phyloP scores from a whole-genome alignment of 768 basidiomycete species.

The Phaeolepiota aurea region DNA sequence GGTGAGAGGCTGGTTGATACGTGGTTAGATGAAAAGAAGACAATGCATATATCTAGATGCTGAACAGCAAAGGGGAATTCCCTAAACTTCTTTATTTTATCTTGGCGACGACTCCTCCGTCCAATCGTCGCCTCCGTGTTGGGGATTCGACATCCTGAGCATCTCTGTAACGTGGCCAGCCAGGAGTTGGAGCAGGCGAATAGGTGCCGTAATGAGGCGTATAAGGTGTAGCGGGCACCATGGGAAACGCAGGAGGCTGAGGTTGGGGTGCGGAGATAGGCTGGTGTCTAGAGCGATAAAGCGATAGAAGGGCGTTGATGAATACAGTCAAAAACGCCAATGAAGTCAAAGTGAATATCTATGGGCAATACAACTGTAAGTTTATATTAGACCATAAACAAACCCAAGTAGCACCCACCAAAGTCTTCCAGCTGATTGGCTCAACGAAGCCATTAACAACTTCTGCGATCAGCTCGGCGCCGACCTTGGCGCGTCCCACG shows the following conservation, averaged over 20 bases:
- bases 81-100: conserved; percentile 32
- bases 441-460: conserved; percentile 96
- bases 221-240: conserved; percentile 29
- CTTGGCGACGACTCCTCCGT: conserved; percentile 46
- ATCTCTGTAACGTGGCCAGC: conserved; percentile 31
- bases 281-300: conserved; percentile 65
- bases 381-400: background rate
- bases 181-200: conserved; percentile 39
- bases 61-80: conserved; percentile 2
- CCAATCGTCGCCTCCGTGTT: conserved; percentile 45
- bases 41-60: background rate
- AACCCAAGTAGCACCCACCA: conserved; percentile 46
- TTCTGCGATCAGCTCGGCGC: conserved; percentile 92
- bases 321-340: conserved; percentile 71
- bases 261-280: conserved; percentile 25
- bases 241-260: conserved; percentile 31
- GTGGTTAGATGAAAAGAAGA: background rate
- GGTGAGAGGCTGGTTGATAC: background rate
- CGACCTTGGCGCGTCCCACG: conserved; percentile 82
- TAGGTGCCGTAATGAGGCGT: conserved; percentile 39
- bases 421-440: conserved; percentile 94
- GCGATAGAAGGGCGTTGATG: conserved; percentile 70
- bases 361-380: conserved; percentile 7
- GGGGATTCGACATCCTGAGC: conserved; percentile 38
- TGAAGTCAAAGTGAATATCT: conserved; percentile 73